Percentiles rank a stretch among this genome's conserved stretches.
phyloP scores from a whole-genome alignment of 1,139 yeast genomes.

The Yamadazyma trypodendri region DNA sequence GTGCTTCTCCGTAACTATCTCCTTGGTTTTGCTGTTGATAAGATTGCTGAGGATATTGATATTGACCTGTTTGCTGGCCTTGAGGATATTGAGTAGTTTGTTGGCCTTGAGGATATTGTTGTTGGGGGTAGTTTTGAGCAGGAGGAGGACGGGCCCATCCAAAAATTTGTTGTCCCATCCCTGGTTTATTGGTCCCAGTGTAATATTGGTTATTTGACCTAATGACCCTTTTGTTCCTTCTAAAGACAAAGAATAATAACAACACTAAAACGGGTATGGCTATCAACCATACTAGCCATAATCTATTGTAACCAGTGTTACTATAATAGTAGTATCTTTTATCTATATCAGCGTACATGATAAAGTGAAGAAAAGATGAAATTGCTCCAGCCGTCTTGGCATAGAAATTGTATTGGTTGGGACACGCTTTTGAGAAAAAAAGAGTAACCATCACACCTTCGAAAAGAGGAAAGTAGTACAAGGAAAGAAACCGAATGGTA shows the following conservation, averaged over 20 bases:
- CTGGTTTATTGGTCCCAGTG: slow-evolving; percentile 1
- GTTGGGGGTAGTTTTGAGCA: slow-evolving; percentile 7
- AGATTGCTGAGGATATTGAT: slow-evolving; percentile 5
- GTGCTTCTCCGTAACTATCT: slow-evolving; percentile 15
- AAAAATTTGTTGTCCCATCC: slow-evolving; percentile 3
- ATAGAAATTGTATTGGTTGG: too few relatives aligned
- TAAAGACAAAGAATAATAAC: slow-evolving; percentile 5
- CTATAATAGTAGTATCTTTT: slow-evolving; percentile 9
- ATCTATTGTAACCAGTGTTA: slow-evolving; percentile 1
- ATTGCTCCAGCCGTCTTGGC: too few relatives aligned
- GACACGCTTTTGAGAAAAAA: slow-evolving; percentile 1
- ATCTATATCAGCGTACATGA: slow-evolving; percentile 5
- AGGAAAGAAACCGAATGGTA: too few relatives aligned
- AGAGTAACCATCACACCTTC: too few relatives aligned
- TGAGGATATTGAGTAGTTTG: slow-evolving; percentile 1
- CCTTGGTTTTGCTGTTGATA: slow-evolving; percentile 7
- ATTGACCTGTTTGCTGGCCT: slow-evolving; percentile 1
- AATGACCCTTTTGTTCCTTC: slow-evolving; percentile 7
- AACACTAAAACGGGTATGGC: slow-evolving; percentile 7
- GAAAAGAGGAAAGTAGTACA: too few relatives aligned
- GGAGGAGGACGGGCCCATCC: slow-evolving; percentile 7
- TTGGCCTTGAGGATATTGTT: neutral
- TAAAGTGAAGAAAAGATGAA: too few relatives aligned
- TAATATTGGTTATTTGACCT: slow-evolving; percentile 8
- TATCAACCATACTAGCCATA: slow-evolving; percentile 11